These are phyloP conservation scores for Aurifilum marmelostoma DNA, from an alignment of 2,329 filamentous ascomycete genomes.

Conservation along the genomic window DNA sequence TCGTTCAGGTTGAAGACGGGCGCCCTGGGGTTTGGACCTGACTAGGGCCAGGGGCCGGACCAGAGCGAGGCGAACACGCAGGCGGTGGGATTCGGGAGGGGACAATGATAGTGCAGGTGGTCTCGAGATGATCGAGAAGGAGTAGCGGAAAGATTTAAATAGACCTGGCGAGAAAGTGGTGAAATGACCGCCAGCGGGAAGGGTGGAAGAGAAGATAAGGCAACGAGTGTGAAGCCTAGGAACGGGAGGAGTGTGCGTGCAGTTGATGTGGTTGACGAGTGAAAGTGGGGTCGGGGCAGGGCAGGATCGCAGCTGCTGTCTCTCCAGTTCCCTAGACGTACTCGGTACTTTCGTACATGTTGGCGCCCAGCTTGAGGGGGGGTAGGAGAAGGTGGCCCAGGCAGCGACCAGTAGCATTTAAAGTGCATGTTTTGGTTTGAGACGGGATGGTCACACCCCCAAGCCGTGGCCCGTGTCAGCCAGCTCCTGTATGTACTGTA, in stretches of 20 bases:
- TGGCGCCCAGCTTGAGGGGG: background rate
- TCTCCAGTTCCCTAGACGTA: background rate
- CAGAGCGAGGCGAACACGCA: constrained; percentile 1
- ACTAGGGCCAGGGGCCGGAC: constrained; percentile 4
- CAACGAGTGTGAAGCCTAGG: background rate
- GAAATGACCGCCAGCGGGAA: background rate
- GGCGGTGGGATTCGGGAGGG: constrained; percentile 7
- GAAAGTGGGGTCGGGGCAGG: background rate
- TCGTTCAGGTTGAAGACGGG: background rate
- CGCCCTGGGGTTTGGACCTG: background rate
- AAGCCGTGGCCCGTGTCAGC: background rate
- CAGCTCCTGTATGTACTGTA: background rate
- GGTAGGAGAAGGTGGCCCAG: background rate
- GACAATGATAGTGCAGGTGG: constrained; percentile 3
- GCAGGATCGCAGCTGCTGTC: background rate
- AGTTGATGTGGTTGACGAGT: background rate
- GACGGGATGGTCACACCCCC: background rate
- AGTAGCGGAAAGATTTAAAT: background rate
- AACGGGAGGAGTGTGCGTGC: background rate
- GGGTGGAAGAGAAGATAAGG: background rate
- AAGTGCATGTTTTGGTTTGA: background rate
- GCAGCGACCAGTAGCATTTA: background rate
- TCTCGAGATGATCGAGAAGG: background rate
- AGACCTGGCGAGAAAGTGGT: background rate
- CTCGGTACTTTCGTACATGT: background rate